Percentiles rank a stretch among this genome's conserved stretches.
phyloP scores from a whole-genome alignment of 306 rosid species.

The Lablab purpureus region DNA sequence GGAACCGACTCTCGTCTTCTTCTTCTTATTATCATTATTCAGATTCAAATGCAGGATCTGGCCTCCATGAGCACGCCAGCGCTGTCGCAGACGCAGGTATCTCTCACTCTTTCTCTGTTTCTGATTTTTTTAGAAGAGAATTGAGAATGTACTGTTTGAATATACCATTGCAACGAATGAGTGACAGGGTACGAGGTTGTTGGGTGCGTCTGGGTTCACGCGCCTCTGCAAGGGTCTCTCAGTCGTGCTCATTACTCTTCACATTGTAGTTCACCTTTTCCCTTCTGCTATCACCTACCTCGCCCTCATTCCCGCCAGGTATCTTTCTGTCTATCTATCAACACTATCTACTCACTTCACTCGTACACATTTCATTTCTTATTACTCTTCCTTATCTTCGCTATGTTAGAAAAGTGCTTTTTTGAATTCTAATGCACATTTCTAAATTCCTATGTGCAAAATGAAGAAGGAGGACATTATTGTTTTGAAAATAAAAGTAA shows the following conservation, averaged over 20 bases:
- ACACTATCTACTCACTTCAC: background rate
- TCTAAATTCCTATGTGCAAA: too few relatives aligned
- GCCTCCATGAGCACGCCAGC: background rate
- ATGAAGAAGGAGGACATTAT: too few relatives aligned
- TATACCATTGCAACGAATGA: background rate
- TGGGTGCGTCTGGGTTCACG: slow-evolving; percentile 54
- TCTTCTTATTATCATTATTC: background rate
- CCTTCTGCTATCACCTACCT: slow-evolving; percentile 69
- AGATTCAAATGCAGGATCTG: background rate
- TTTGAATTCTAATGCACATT: too few relatives aligned
- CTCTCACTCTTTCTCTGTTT: background rate
- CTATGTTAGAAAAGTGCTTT: too few relatives aligned
- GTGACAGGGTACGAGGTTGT: background rate
- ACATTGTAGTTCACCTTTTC: slow-evolving; percentile 71
- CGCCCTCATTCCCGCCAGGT: slow-evolving; percentile 96
- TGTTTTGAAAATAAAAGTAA: too few relatives aligned
- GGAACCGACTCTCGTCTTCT: background rate
- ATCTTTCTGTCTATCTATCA: background rate
- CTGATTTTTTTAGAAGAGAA: background rate
- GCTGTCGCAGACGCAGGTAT: background rate
- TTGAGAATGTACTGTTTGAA: background rate
- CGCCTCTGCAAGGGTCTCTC: slow-evolving; percentile 86
- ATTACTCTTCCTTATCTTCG: too few relatives aligned
- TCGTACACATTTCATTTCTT: too few relatives aligned
- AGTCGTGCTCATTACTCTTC: slow-evolving; percentile 66